phyloP scores from a whole-genome alignment of 2,329 filamentous ascomycete genomes.

The Botryotinia calthae region DNA sequence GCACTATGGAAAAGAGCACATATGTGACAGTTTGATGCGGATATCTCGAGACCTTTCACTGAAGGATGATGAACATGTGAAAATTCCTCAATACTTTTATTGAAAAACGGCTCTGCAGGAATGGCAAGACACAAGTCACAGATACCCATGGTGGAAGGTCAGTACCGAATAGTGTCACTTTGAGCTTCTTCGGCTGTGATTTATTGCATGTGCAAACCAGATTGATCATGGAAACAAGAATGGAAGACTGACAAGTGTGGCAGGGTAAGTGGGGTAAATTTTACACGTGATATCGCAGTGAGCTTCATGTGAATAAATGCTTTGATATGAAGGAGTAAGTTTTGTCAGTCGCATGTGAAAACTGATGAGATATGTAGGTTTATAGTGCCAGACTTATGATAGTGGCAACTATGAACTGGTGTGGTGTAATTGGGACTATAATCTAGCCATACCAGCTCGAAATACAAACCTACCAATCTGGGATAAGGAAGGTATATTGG shows the following conservation, averaged over 20 bases:
- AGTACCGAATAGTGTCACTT: neutral
- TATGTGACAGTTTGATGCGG: constrained; percentile 19
- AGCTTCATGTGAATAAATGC: neutral
- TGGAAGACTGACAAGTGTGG: neutral
- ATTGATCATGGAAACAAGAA: neutral
- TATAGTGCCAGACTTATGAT: neutral
- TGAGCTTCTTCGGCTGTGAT: neutral
- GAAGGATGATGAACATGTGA: constrained; percentile 22
- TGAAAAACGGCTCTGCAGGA: constrained; percentile 1
- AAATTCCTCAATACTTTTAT: neutral
- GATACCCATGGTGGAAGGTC: neutral
- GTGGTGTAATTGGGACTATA: neutral
- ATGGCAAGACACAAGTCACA: constrained; percentile 3
- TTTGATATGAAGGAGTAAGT: neutral
- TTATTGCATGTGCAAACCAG: neutral
- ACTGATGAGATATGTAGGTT: neutral
- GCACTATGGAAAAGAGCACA: constrained; percentile 18
- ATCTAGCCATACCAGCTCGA: neutral
- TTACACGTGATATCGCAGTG: constrained; percentile 5
- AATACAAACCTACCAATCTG: neutral
- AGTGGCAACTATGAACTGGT: neutral
- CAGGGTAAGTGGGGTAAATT: constrained; percentile 5
- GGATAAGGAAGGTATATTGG: neutral
- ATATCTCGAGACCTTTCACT: constrained; percentile 16
- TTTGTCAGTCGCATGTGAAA: neutral